Conservation (phyloP, 1,284 basidiomycete genomes). For the Cryptococcus sp. region DNA sequence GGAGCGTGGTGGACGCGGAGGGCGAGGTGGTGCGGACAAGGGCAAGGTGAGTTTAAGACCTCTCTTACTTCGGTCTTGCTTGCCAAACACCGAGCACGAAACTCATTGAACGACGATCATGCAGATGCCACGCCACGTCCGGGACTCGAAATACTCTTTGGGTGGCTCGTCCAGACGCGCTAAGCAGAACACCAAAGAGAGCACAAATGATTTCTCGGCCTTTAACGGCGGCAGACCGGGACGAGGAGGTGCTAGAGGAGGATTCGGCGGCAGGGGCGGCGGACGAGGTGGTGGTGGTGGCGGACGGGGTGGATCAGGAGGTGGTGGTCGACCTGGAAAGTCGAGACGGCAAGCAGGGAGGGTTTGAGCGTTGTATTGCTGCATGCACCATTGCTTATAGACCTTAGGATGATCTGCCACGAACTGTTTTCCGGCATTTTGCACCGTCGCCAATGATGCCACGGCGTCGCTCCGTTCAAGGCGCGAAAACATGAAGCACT, state of each 20-base stretch:
- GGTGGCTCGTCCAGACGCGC: constrained; percentile 64
- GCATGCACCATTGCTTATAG: no score
- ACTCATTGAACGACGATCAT: background rate
- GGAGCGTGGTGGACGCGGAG: constrained; percentile 51
- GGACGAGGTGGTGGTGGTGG: constrained; percentile 34
- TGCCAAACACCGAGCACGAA: background rate
- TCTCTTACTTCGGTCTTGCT: background rate
- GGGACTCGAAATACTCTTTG: constrained; percentile 79
- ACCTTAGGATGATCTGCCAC: no score
- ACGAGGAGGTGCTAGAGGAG: constrained; percentile 48
- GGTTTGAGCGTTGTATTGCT: constrained; percentile 6
- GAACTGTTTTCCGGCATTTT: no score
- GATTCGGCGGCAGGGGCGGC: constrained; percentile 49
- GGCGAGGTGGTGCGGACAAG: constrained; percentile 41
- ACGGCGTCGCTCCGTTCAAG: no score
- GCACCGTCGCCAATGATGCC: no score
- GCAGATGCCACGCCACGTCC: constrained; percentile 63
- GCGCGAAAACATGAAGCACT: no score
- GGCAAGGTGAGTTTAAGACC: constrained; percentile 38
- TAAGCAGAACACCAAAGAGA: constrained; percentile 78
- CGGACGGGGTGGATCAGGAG: constrained; percentile 18
- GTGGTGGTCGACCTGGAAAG: constrained; percentile 27
- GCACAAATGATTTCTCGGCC: constrained; percentile 68
- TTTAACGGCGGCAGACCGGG: constrained; percentile 51
- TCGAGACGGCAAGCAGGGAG: constrained; percentile 30